phyloP scores from a whole-genome alignment of 139 green algal species.

The Nannochloris sp. region DNA sequence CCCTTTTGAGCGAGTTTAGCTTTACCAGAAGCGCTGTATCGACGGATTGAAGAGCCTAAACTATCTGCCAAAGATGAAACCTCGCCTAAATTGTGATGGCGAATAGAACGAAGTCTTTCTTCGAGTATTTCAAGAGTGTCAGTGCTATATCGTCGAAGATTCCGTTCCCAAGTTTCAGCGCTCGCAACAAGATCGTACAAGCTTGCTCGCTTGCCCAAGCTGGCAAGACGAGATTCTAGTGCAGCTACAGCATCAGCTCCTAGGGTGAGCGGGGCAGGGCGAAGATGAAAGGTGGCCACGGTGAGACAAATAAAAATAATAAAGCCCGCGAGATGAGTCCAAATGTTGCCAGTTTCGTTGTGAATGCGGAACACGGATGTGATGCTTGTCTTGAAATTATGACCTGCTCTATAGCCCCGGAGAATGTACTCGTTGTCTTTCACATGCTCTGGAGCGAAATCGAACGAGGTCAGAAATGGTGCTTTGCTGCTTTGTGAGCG shows the following conservation, averaged over 20 bases:
- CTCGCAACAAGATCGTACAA: conserved; percentile 30
- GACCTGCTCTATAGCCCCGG: conserved; percentile 54
- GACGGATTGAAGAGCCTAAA: not conserved
- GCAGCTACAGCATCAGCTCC: not conserved
- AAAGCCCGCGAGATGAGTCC: conserved; percentile 64
- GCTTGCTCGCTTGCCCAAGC: conserved; percentile 33
- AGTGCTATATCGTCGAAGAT: not conserved
- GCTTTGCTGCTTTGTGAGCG: not conserved
- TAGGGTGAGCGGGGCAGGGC: conserved; percentile 10
- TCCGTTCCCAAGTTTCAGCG: conserved; percentile 15
- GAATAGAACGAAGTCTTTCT: conserved; percentile 4
- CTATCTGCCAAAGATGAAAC: conserved; percentile 2
- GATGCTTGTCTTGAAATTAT: conserved; percentile 48
- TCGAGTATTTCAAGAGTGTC: conserved; percentile 11
- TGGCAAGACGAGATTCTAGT: conserved; percentile 34
- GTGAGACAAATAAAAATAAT: conserved; percentile 33
- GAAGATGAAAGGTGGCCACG: conserved; percentile 8
- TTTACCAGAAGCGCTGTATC: not conserved
- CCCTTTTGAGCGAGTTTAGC: not conserved
- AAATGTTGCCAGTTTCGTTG: conserved; percentile 95
- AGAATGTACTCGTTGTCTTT: conserved; percentile 85
- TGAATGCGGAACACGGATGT: conserved; percentile 77
- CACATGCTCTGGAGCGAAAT: conserved; percentile 23
- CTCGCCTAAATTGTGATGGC: conserved; percentile 14
- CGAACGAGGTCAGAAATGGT: not conserved